Conservation (phyloP, 2,329 filamentous ascomycete species). For the Lachnellula willkommii region DNA sequence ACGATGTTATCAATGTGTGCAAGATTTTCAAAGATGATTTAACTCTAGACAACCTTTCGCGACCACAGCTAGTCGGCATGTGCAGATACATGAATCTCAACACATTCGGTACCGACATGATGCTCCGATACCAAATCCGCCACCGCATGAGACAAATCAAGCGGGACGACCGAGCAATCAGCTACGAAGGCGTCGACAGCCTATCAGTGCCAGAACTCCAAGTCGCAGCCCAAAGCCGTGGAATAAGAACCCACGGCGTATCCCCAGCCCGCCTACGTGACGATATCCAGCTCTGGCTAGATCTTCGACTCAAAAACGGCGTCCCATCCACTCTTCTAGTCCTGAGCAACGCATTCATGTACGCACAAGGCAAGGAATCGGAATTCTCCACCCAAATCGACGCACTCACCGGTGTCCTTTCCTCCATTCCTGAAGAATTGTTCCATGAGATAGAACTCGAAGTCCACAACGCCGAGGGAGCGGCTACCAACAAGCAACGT, state of each 20-base stretch:
- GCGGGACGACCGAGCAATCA: slow-evolving; percentile 91
- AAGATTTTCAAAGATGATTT: slow-evolving; percentile 98
- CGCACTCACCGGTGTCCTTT: slow-evolving; percentile 84
- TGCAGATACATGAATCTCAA: slow-evolving; percentile 98
- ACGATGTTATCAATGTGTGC: slow-evolving; percentile 97
- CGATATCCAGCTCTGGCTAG: slow-evolving; percentile 89
- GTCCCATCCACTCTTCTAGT: slow-evolving; percentile 96
- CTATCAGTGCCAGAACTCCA: slow-evolving; percentile 92
- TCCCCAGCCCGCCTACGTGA: slow-evolving; percentile 82
- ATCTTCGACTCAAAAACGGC: slow-evolving; percentile 85
- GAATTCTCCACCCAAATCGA: slow-evolving; percentile 89
- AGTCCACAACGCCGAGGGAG: slow-evolving; percentile 92
- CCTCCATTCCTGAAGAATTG: slow-evolving; percentile 91
- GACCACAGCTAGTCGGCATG: slow-evolving; percentile 93
- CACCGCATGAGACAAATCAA: slow-evolving; percentile 99
- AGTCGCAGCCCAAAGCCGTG: slow-evolving; percentile 83
- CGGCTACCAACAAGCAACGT: slow-evolving; percentile 97
- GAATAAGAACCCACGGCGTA: slow-evolving; percentile 86
- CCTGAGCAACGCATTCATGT: slow-evolving; percentile 96
- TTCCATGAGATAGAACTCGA: slow-evolving; percentile 99
- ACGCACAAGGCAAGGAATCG: slow-evolving; percentile 74
- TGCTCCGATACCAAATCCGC: slow-evolving; percentile 94
- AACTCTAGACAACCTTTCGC: slow-evolving; percentile 92
- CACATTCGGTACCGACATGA: slow-evolving; percentile 94
- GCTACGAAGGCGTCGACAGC: slow-evolving; percentile 86